These are phyloP conservation scores for Penicillium flavigenum DNA, from an alignment of 495 filamentous ascomycete genomes.

Conservation along the genomic window DNA sequence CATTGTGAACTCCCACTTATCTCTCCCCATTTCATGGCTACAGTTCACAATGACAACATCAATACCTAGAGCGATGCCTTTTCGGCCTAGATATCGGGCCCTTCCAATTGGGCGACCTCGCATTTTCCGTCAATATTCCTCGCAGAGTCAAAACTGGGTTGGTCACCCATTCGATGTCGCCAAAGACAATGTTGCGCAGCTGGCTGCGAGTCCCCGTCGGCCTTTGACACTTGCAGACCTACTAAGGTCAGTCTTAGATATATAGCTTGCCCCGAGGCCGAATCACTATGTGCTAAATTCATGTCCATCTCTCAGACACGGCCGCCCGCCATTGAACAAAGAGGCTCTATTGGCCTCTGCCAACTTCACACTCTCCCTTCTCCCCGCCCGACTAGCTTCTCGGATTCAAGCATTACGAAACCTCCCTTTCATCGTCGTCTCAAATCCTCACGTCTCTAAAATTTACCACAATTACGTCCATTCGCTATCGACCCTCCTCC, in stretches of 20 bases:
- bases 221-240: conserved; percentile 83
- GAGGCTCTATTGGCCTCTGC: conserved; percentile 80
- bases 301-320: conserved; percentile 58
- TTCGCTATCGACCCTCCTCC: conserved; percentile 82
- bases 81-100: neutral
- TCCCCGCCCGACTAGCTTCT: conserved; percentile 91
- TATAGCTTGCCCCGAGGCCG: neutral
- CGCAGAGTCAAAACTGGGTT: conserved; percentile 20
- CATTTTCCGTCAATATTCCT: conserved; percentile 19
- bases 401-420: conserved; percentile 90
- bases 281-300: neutral
- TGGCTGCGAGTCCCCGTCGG: conserved; percentile 77
- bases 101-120: neutral
- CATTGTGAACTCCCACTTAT: conserved; percentile 11
- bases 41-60: conserved; percentile 14
- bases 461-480: conserved; percentile 97
- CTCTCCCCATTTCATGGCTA: conserved; percentile 1
- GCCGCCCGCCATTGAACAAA: conserved; percentile 80
- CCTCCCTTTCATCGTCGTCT: conserved; percentile 95
- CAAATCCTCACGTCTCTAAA: conserved; percentile 84
- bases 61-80: conserved; percentile 9
- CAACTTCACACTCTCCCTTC: conserved; percentile 89
- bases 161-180: conserved; percentile 41
- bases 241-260: conserved; percentile 60
- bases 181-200: conserved; percentile 70